These are phyloP conservation scores for Podosphaera xanthii DNA, from an alignment of 2,329 filamentous ascomycete genomes.

Conservation along the genomic window DNA sequence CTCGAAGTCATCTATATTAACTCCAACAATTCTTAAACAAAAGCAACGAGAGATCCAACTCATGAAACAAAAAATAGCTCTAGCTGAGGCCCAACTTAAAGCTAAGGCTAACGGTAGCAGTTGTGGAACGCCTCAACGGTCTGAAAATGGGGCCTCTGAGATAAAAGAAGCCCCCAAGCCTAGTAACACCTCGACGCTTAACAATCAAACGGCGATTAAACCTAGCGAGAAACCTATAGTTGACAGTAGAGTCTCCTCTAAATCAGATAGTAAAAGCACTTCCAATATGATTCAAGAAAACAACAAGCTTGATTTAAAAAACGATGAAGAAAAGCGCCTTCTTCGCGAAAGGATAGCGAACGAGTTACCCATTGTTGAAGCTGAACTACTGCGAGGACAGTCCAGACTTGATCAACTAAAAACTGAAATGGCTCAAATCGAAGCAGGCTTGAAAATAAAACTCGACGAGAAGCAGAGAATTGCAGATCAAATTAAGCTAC, in stretches of 20 bases:
- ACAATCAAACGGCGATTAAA: constrained; percentile 7
- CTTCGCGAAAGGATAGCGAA: constrained; percentile 15
- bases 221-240: background rate
- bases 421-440: constrained; percentile 14
- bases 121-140: constrained; percentile 13
- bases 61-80: constrained; percentile 24
- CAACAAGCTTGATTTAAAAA: constrained; percentile 3
- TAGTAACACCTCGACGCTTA: constrained; percentile 5
- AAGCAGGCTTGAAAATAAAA: constrained; percentile 13
- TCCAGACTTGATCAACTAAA: constrained; percentile 13
- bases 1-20: constrained; percentile 5
- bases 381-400: constrained; percentile 14
- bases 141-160: constrained; percentile 4
- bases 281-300: background rate
- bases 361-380: constrained; percentile 15
- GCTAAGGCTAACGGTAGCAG: constrained; percentile 11
- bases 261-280: too few relatives aligned
- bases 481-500: constrained; percentile 16
- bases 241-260: background rate
- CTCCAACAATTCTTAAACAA: constrained; percentile 21
- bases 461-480: constrained; percentile 16
- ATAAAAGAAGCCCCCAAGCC: constrained; percentile 2
- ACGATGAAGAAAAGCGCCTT: constrained; percentile 13
- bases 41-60: constrained; percentile 37
- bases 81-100: constrained; percentile 14